Conservation (phyloP, 345 rosid species). For the Euphorbia peplus region DNA sequence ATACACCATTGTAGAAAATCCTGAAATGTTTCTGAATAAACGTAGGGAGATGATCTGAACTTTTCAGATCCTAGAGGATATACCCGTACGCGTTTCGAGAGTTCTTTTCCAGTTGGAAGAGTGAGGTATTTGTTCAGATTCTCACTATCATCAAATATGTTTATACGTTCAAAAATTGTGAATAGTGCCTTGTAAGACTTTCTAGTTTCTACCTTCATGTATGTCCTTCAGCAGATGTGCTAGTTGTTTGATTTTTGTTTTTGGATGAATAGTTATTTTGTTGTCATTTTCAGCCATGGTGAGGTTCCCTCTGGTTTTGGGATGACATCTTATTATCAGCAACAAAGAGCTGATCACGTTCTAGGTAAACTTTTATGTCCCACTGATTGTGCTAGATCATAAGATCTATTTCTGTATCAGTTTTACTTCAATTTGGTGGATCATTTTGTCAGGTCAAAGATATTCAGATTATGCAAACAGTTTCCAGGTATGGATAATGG, state of each 20-base stretch:
- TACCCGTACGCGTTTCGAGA: conserved; percentile 6
- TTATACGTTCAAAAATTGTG: background rate
- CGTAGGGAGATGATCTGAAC: conserved; percentile 21
- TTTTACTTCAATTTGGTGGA: background rate
- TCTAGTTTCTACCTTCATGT: background rate
- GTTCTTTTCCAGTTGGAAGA: conserved; percentile 20
- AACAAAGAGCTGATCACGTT: conserved; percentile 5
- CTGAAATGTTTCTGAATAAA: background rate
- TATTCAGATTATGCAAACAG: conserved; percentile 8
- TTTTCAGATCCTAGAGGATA: conserved; percentile 22
- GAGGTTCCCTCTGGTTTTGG: conserved; percentile 13
- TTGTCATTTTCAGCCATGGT: background rate
- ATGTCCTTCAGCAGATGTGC: background rate
- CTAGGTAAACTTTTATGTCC: conserved; percentile 10
- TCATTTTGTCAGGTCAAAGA: conserved; percentile 16
- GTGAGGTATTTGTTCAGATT: conserved; percentile 13
- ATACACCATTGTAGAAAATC: background rate
- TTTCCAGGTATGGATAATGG: conserved; percentile 15
- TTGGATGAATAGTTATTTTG: background rate
- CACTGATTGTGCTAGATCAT: conserved; percentile 3
- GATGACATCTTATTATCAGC: conserved; percentile 14
- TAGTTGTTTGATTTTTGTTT: background rate
- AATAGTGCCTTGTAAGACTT: background rate
- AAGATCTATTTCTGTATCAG: too few relatives aligned
- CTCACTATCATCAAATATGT: background rate